Evolutionary conservation across 192 early-diverging fungal genomes (phyloP).

Genomic region (Helicostylum pulchrum): DNA sequence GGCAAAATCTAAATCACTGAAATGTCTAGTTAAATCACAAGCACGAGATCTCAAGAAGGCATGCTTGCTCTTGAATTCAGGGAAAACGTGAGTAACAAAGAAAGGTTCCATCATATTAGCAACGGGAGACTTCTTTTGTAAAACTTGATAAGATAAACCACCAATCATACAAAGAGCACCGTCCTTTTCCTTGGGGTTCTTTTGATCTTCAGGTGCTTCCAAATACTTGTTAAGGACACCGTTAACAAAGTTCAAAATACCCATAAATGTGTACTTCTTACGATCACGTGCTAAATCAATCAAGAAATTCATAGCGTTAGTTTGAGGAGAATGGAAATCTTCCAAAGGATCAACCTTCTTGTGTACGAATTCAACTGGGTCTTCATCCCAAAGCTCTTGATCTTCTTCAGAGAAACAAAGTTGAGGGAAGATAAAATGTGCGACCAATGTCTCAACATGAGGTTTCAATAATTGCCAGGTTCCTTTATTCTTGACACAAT

Average conservation of each 20-base stretch:
- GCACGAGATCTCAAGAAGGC: slow-evolving; percentile 82
- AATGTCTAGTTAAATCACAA: slow-evolving; percentile 45
- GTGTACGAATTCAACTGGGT: slow-evolving; percentile 90
- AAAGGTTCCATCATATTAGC: slow-evolving; percentile 78
- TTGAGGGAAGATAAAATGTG: slow-evolving; percentile 91
- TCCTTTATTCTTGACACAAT: slow-evolving; percentile 82
- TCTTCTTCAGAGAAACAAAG: slow-evolving; percentile 87
- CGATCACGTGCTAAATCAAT: slow-evolving; percentile 75
- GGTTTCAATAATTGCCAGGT: slow-evolving; percentile 92
- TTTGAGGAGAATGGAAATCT: slow-evolving; percentile 75
- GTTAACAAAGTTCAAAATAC: slow-evolving; percentile 80
- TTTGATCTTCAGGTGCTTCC: slow-evolving; percentile 61
- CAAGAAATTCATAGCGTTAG: slow-evolving; percentile 75
- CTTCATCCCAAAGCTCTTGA: slow-evolving; percentile 87
- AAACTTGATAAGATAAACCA: slow-evolving; percentile 62
- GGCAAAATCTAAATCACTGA: slow-evolving; percentile 60
- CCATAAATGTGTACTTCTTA: slow-evolving; percentile 73
- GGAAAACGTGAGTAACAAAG: slow-evolving; percentile 81
- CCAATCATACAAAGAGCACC: slow-evolving; percentile 89
- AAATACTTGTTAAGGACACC: slow-evolving; percentile 66
- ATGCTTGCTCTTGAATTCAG: slow-evolving; percentile 84
- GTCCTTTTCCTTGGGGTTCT: slow-evolving; percentile 78
- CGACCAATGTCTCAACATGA: slow-evolving; percentile 73
- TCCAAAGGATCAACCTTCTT: slow-evolving; percentile 78
- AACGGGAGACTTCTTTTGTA: slow-evolving; percentile 73